Evolutionary conservation across 768 basidiomycete species (phyloP).

Genomic region (Chalciporus sphaerocephalus): DNA sequence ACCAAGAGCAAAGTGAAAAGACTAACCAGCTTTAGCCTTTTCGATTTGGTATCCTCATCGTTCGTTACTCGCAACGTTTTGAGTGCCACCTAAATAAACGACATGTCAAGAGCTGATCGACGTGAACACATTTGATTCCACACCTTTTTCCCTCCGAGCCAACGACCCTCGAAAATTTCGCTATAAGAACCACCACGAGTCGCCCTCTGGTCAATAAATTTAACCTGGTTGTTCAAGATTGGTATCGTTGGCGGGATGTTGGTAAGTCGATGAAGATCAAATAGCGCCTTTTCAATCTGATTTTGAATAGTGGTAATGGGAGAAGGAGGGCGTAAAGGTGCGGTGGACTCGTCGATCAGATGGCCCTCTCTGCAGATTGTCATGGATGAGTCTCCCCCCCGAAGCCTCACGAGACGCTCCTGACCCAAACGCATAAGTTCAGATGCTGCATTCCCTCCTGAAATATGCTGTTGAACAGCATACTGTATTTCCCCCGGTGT

Average conservation of each 20-base stretch:
- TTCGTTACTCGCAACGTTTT: conserved; percentile 49
- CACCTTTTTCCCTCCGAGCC: conserved; percentile 54
- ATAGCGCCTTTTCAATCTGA: conserved; percentile 43
- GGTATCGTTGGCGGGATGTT: conserved; percentile 53
- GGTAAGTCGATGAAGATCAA: conserved; percentile 46
- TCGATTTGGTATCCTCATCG: conserved; percentile 39
- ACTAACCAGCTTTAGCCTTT: conserved; percentile 36
- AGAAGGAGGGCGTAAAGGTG: conserved; percentile 19
- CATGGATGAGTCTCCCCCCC: background rate
- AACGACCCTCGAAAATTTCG: conserved; percentile 51
- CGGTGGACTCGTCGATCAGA: conserved; percentile 22
- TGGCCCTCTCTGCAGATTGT: conserved; percentile 18
- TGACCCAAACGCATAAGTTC: conserved; percentile 53
- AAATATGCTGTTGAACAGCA: conserved; percentile 37
- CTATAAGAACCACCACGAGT: conserved; percentile 51
- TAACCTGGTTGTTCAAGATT: conserved; percentile 50
- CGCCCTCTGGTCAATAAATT: conserved; percentile 31
- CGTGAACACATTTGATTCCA: background rate
- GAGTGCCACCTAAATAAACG: conserved; percentile 48
- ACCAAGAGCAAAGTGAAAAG: background rate
- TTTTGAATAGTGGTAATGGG: conserved; percentile 27
- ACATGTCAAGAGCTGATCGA: background rate
- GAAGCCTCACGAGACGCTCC: conserved; percentile 29
- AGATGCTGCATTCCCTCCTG: conserved; percentile 40
- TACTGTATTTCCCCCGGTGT: conserved; percentile 34